phyloP scores from a whole-genome alignment of 805 yeast species.

The Suhomyces xylopsoci region DNA sequence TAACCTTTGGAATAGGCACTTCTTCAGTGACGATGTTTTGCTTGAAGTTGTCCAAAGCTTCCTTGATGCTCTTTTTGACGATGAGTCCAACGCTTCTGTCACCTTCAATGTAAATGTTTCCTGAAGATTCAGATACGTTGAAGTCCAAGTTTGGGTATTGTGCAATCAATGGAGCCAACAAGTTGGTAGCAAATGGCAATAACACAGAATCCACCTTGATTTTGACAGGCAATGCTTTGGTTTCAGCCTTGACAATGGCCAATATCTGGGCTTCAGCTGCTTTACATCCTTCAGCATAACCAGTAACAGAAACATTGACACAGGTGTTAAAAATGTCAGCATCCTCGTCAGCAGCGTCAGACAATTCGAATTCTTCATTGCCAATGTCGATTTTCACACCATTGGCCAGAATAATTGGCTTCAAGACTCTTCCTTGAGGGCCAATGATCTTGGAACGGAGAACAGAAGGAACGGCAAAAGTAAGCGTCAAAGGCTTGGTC shows the following conservation, averaged over 20 bases:
- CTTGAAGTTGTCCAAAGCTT: conserved; percentile 43
- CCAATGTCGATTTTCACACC: conserved; percentile 73
- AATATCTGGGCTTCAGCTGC: conserved; percentile 68
- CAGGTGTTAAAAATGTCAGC: conserved; percentile 60
- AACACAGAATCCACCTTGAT: conserved; percentile 43
- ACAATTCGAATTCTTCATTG: conserved; percentile 19
- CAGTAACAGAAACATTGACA: conserved; percentile 66
- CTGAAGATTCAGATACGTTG: conserved; percentile 36
- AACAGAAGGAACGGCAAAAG: conserved; percentile 69
- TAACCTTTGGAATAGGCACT: conserved; percentile 61
- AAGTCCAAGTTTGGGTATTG: conserved; percentile 28
- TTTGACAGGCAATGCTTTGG: conserved; percentile 53
- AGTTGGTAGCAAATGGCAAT: conserved; percentile 45
- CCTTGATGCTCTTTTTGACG: conserved; percentile 51
- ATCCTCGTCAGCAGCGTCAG: conserved; percentile 28
- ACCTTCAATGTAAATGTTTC: conserved; percentile 57
- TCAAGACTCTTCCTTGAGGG: conserved; percentile 76
- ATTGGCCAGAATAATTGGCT: conserved; percentile 68
- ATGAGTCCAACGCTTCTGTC: conserved; percentile 61
- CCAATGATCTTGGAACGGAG: conserved; percentile 82
- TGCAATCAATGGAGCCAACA: conserved; percentile 21
- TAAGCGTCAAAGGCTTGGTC: conserved; percentile 65
- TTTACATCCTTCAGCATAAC: conserved; percentile 80
- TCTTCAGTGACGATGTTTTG: conserved; percentile 48
- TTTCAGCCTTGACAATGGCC: conserved; percentile 72